These are phyloP conservation scores for Oropetium thomaeum DNA, from an alignment of 176 grass and related monocot species.

Conservation along the genomic window DNA sequence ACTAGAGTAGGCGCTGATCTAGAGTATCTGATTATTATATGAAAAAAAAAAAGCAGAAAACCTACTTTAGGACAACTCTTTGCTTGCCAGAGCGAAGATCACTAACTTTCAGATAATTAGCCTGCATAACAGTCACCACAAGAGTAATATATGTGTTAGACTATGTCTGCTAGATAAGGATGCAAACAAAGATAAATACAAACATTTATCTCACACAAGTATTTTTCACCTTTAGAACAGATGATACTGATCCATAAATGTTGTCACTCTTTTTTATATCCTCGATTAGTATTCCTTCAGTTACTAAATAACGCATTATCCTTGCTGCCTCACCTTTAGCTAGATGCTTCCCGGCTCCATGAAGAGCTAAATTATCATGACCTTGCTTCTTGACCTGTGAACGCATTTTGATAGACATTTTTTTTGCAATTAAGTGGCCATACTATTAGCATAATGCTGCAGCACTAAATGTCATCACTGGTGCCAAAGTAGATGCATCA, in stretches of 20 bases:
- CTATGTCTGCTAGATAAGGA: not conserved
- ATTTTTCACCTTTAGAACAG: slow-evolving; percentile 68
- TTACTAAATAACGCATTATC: slow-evolving; percentile 71
- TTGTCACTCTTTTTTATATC: slow-evolving; percentile 75
- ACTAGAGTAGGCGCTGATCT: no score
- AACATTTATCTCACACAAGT: not conserved
- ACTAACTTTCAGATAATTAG: slow-evolving; percentile 49
- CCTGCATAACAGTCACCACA: slow-evolving; percentile 38
- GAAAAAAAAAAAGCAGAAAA: slow-evolving; percentile 23
- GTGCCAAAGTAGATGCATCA: not conserved
- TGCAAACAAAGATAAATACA: slow-evolving; percentile 1
- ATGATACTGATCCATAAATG: slow-evolving; percentile 76
- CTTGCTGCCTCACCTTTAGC: slow-evolving; percentile 72
- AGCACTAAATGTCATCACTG: not conserved
- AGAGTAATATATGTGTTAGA: slow-evolving; percentile 15
- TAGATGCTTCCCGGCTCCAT: slow-evolving; percentile 83
- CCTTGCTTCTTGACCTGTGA: slow-evolving; percentile 75
- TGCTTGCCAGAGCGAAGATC: no score
- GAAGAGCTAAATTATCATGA: slow-evolving; percentile 70
- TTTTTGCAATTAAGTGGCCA: not conserved
- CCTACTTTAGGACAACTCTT: slow-evolving; percentile 75
- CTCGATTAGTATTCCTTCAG: slow-evolving; percentile 73
- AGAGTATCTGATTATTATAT: slow-evolving; percentile 17
- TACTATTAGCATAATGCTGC: not conserved
- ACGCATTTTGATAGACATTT: slow-evolving; percentile 1